Percentiles rank a stretch among this genome's conserved stretches.
Conservation (phyloP, 2,329 filamentous ascomycete genomes). For the Byssothecium circinans region DNA sequence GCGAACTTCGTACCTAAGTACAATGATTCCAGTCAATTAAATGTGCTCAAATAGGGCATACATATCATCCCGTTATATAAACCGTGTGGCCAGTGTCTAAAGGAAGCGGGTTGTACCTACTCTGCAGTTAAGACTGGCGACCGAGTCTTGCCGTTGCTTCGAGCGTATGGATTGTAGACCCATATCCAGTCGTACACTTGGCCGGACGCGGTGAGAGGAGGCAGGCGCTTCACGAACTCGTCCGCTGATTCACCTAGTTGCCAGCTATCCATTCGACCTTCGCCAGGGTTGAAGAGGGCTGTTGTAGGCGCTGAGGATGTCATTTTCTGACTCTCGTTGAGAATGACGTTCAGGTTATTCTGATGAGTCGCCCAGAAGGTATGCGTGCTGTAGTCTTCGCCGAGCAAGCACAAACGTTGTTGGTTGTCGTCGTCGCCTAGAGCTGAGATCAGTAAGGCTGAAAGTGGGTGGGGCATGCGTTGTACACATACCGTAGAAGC, state of each 20-base stretch:
- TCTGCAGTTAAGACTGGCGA: slow-evolving; percentile 23
- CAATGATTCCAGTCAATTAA: background rate
- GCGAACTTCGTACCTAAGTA: slow-evolving; percentile 33
- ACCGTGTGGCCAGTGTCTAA: no score
- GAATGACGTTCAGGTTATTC: slow-evolving; percentile 28
- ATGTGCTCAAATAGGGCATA: no score
- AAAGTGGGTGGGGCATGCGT: background rate
- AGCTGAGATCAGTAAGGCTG: slow-evolving; percentile 4
- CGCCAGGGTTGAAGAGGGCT: slow-evolving; percentile 57
- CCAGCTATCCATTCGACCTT: slow-evolving; percentile 57
- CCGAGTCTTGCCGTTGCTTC: slow-evolving; percentile 32
- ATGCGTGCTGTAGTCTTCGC: slow-evolving; percentile 16
- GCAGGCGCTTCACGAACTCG: slow-evolving; percentile 68
- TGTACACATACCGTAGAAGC: slow-evolving; percentile 47
- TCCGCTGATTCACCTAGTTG: slow-evolving; percentile 65
- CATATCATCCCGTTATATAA: no score
- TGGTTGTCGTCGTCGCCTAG: slow-evolving; percentile 34
- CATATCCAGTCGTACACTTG: slow-evolving; percentile 68
- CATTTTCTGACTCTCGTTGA: slow-evolving; percentile 10
- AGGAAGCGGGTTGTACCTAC: slow-evolving; percentile 49
- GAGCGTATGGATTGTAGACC: slow-evolving; percentile 64
- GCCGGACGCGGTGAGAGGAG: slow-evolving; percentile 59
- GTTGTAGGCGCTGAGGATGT: slow-evolving; percentile 16
- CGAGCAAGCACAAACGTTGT: slow-evolving; percentile 20
- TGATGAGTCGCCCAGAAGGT: slow-evolving; percentile 23